These are phyloP conservation scores for Boletus holoroseus DNA, from an alignment of 1,284 basidiomycete species.

Conservation along the genomic window DNA sequence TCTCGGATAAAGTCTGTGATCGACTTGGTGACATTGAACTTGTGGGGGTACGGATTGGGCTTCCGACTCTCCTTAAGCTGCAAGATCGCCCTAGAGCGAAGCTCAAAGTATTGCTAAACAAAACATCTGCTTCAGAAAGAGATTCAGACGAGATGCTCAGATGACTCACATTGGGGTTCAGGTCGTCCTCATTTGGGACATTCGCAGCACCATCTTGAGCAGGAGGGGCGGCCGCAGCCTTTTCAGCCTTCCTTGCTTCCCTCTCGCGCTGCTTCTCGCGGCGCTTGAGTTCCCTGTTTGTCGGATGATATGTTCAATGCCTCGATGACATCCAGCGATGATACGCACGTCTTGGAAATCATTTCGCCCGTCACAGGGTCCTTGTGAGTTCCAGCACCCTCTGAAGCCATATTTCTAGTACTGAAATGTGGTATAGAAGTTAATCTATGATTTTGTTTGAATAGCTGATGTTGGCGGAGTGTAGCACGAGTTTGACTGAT, in stretches of 20 bases:
- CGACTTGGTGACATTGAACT: slow-evolving; percentile 89
- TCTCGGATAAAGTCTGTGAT: slow-evolving; percentile 72
- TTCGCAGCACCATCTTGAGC: slow-evolving; percentile 39
- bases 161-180: slow-evolving; percentile 67
- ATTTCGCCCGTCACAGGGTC: slow-evolving; percentile 91
- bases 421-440: slow-evolving; percentile 4
- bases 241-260: slow-evolving; percentile 81
- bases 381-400: slow-evolving; percentile 55
- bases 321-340: slow-evolving; percentile 7
- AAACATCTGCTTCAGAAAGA: neutral
- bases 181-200: slow-evolving; percentile 61
- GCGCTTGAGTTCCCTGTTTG: slow-evolving; percentile 81
- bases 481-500: slow-evolving; percentile 11
- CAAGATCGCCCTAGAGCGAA: slow-evolving; percentile 84
- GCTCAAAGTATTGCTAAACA: slow-evolving; percentile 90
- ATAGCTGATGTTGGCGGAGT: slow-evolving; percentile 10
- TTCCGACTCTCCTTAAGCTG: slow-evolving; percentile 79
- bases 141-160: neutral
- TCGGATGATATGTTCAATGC: slow-evolving; percentile 28
- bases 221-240: slow-evolving; percentile 48
- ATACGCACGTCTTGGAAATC: slow-evolving; percentile 86
- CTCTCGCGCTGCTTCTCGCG: slow-evolving; percentile 81
- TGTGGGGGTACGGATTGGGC: slow-evolving; percentile 98
- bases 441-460: neutral
- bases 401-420: slow-evolving; percentile 47